phyloP scores from a whole-genome alignment of 352 stramenopile genomes.

The Thalassiosira exigua region DNA sequence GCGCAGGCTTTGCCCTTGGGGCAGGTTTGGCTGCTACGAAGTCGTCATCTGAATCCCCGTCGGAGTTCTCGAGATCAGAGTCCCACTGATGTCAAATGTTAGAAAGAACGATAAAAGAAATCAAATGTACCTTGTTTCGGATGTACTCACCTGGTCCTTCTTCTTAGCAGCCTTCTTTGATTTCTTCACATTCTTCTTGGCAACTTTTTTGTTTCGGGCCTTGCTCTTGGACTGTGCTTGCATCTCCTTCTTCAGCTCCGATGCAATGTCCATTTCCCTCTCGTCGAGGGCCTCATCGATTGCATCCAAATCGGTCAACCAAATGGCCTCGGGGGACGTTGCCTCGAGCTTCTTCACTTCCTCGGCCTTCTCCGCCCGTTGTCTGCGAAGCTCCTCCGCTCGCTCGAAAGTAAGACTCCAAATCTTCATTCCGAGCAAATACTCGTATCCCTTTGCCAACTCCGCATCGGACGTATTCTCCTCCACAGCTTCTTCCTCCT shows the following conservation, averaged over 20 bases:
- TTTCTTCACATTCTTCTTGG: slow-evolving; percentile 47
- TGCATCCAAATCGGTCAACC: slow-evolving; percentile 87
- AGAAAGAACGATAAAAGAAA: not conserved
- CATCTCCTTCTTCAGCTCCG: slow-evolving; percentile 57
- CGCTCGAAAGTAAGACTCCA: slow-evolving; percentile 97
- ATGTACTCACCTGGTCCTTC: slow-evolving; percentile 44
- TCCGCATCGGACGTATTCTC: slow-evolving; percentile 63
- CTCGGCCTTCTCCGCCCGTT: slow-evolving; percentile 90
- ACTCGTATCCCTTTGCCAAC: slow-evolving; percentile 93
- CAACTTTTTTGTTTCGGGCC: slow-evolving; percentile 26
- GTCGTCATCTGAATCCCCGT: slow-evolving; percentile 23
- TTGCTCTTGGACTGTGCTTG: slow-evolving; percentile 67
- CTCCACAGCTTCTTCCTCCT: slow-evolving; percentile 71
- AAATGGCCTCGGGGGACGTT: slow-evolving; percentile 90
- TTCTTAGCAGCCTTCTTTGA: slow-evolving; percentile 47
- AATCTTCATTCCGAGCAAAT: slow-evolving; percentile 97
- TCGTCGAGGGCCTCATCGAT: slow-evolving; percentile 86
- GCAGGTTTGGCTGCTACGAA: slow-evolving; percentile 17
- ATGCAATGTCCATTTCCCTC: slow-evolving; percentile 68
- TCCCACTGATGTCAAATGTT: slow-evolving; percentile 38
- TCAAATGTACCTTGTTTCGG: not conserved
- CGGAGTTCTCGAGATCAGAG: slow-evolving; percentile 61
- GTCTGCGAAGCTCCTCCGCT: slow-evolving; percentile 89
- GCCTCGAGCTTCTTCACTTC: slow-evolving; percentile 89
- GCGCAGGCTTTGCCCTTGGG: slow-evolving; percentile 21